Base-by-base conservation (phyloP, 2,329 filamentous ascomycete species). In the Berkeleyomyces basicola region DNA sequence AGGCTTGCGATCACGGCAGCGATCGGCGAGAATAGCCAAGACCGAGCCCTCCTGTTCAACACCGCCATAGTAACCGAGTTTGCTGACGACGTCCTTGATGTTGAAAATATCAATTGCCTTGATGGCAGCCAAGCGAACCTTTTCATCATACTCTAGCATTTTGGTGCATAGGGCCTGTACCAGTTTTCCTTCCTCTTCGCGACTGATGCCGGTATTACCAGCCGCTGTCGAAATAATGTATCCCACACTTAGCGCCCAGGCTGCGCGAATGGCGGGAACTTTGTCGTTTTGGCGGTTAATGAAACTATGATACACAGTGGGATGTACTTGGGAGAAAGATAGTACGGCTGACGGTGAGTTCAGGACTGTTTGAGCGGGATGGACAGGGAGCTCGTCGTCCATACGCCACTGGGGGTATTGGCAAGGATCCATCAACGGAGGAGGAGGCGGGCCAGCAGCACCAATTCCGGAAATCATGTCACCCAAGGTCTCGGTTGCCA, bases 401-500 rank as follows among this genome's bases (percentile, higher is more conserved):
- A 89, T 72, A 65, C 81, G 86, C 58, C 86, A 76, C 3, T 87
- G 86, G n/a, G 92, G 92, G 69, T 95, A 96, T 39, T 87, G 85
- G 31, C 87, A 82, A 10, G 92, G 88, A 69, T 96, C 90, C 70
- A 96, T 79, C 1, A 77, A 73, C 7, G 86, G 82, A 5, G 83
- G 75, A 11, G 87, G 82, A 14, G 91, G 90, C 62, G 89, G 88
- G 0, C 92, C 92, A 65, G 91, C 90, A 65, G 92, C 88, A 59
- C 92, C 92, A 71, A 97, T 95, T 4, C 92, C 92, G 47, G 92
- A 86, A 36, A 95, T 87, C 78, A 99, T 91, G 70, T 97, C 92
- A 61, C 95, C 93, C 46, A 99, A 82, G 0, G 93, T 96, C 72
- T 97, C 90, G 0, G 92, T 95, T 2, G 92, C 92, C 63, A 99